Evolutionary conservation across 2,329 filamentous ascomycete species (phyloP).

Genomic region (Monascus ruber): DNA sequence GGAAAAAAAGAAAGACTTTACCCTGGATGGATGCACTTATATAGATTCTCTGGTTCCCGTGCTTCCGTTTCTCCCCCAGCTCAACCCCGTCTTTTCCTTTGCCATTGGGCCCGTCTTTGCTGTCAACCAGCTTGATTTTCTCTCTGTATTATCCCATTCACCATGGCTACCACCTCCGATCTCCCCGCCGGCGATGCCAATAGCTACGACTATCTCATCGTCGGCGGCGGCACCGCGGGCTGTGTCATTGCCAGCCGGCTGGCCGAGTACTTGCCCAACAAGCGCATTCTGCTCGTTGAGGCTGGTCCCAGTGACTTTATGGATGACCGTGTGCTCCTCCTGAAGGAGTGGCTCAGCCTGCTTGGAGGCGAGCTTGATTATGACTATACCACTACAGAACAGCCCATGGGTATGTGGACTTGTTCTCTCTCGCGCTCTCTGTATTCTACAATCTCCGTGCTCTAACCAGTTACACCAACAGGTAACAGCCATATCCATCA

Average conservation of each 20-base stretch:
- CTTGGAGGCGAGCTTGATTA: conserved; percentile 84
- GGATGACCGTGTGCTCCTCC: conserved; percentile 73
- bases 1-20: too few species aligned
- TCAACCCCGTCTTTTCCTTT: not conserved
- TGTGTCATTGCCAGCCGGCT: conserved; percentile 73
- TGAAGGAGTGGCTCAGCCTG: conserved; percentile 77
- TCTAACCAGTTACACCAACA: conserved; percentile 17
- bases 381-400: conserved; percentile 80
- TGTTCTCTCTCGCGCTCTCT: not conserved
- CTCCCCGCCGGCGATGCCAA: conserved; percentile 53
- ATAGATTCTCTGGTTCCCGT: not conserved
- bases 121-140: not conserved
- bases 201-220: conserved; percentile 62
- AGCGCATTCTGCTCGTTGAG: conserved; percentile 73
- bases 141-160: conserved; percentile 14
- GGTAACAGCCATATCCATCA: conserved; percentile 88
- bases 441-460: not conserved
- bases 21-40: too few species aligned
- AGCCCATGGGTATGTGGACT: conserved; percentile 56
- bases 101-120: not conserved
- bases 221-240: conserved; percentile 45
- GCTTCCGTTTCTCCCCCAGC: conserved; percentile 1
- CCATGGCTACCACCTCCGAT: conserved; percentile 54
- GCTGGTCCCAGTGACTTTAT: conserved; percentile 81
- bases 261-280: conserved; percentile 71